Percentiles rank a stretch among this genome's conserved stretches.
phyloP scores from a whole-genome alignment of 345 rosid genomes.

The Eutrema heterophyllum region DNA sequence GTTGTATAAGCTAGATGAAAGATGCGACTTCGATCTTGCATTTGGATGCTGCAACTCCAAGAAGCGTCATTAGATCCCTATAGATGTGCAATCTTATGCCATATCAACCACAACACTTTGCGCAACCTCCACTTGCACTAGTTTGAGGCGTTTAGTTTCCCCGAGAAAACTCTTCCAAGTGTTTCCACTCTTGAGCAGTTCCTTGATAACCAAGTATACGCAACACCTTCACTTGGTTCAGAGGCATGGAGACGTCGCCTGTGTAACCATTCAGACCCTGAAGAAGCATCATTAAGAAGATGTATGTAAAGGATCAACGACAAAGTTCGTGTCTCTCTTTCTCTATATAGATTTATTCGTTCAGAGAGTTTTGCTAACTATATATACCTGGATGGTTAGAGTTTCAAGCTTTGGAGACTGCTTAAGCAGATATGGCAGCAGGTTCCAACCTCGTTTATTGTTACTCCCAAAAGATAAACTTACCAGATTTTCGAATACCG shows the following conservation, averaged over 20 bases:
- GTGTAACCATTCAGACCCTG: background rate
- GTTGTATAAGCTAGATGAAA: too few relatives aligned
- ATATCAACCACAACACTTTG: background rate
- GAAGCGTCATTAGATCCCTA: background rate
- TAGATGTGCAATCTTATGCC: too few relatives aligned
- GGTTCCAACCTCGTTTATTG: background rate
- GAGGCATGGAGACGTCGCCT: background rate
- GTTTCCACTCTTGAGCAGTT: background rate
- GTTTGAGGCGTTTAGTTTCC: background rate
- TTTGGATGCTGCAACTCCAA: background rate
- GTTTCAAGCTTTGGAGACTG: conserved; percentile 13
- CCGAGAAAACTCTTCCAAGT: background rate
- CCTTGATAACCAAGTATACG: background rate
- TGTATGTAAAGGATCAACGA: background rate
- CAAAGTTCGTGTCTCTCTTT: background rate
- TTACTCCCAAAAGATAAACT: background rate
- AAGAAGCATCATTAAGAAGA: background rate
- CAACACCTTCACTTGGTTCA: background rate
- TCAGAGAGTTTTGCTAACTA: background rate
- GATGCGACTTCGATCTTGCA: background rate
- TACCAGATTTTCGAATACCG: conserved; percentile 7
- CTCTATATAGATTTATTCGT: background rate
- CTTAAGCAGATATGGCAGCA: background rate
- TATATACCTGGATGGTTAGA: background rate
- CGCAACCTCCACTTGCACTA: background rate